Conservation (phyloP, 495 filamentous ascomycete genomes). For the Evernia prunastri region DNA sequence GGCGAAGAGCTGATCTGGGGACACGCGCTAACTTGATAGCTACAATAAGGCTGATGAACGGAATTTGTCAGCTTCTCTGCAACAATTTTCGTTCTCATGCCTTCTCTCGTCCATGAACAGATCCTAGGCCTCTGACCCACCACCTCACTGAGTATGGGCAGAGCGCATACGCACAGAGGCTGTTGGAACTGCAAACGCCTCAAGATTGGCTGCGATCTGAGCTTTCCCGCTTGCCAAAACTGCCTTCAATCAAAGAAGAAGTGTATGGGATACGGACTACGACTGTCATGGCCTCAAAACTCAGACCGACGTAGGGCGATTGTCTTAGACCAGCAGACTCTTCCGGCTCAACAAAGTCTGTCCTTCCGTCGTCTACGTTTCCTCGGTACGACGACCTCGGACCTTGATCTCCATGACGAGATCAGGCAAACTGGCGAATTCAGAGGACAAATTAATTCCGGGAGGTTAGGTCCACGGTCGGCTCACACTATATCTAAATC, state of each 20-base stretch:
- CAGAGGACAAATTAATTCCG: background rate
- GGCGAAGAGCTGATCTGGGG: too few relatives aligned
- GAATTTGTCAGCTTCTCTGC: too few relatives aligned
- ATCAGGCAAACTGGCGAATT: background rate
- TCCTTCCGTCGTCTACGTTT: background rate
- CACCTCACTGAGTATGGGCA: background rate
- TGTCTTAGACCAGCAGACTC: background rate
- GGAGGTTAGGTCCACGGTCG: background rate
- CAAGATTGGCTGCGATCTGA: background rate
- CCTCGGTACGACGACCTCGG: background rate
- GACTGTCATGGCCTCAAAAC: background rate
- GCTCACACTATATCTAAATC: background rate
- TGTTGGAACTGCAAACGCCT: background rate
- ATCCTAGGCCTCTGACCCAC: too few relatives aligned
- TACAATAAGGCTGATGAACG: too few relatives aligned
- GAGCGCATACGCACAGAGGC: background rate
- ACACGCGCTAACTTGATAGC: too few relatives aligned
- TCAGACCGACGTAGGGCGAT: background rate
- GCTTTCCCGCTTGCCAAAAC: background rate
- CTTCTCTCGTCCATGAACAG: too few relatives aligned
- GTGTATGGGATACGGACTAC: background rate
- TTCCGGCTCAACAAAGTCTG: background rate
- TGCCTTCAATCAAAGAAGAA: background rate
- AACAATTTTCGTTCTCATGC: too few relatives aligned
- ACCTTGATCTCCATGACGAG: background rate